phyloP scores from a whole-genome alignment of 2,329 filamentous ascomycete genomes.

The Aureobasidium sp. region DNA sequence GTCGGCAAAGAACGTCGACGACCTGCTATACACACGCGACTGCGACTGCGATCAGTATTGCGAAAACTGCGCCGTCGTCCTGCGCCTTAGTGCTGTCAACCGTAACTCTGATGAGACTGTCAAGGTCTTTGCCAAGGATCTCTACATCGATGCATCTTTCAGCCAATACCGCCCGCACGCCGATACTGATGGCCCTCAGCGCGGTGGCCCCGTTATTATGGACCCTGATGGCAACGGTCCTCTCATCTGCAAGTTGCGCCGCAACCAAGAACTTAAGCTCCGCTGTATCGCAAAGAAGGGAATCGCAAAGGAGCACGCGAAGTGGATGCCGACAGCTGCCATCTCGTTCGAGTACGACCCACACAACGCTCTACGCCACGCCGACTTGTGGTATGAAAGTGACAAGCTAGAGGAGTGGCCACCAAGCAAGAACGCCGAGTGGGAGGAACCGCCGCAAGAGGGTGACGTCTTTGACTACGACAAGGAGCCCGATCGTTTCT shows the following conservation, averaged over 20 bases:
- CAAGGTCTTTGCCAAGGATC: constrained; percentile 86
- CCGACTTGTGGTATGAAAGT: constrained; percentile 91
- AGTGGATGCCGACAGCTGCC: constrained; percentile 89
- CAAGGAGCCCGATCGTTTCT: constrained; percentile 69
- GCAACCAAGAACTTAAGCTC: constrained; percentile 82
- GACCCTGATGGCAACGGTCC: constrained; percentile 75
- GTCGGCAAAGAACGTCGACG: constrained; percentile 71
- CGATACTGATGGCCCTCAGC: constrained; percentile 6
- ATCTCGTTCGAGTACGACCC: constrained; percentile 98
- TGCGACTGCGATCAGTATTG: constrained; percentile 96
- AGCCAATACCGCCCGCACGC: not conserved
- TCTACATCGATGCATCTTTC: constrained; percentile 49
- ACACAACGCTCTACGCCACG: constrained; percentile 86
- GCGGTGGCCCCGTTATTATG: constrained; percentile 70
- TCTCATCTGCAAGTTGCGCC: constrained; percentile 82
- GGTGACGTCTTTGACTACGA: constrained; percentile 88
- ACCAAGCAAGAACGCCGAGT: constrained; percentile 56
- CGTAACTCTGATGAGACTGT: constrained; percentile 78
- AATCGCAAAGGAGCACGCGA: constrained; percentile 96
- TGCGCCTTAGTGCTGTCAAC: constrained; percentile 64
- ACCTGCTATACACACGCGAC: constrained; percentile 79
- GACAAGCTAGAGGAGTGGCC: constrained; percentile 79
- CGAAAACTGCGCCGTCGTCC: constrained; percentile 78
- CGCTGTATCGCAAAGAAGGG: constrained; percentile 95
- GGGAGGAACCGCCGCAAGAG: constrained; percentile 71